Evolutionary conservation across 2,329 filamentous ascomycete species (phyloP), one percentile per base, ranked within the genome.

Genomic region (Amesomyces nigricolor): DNA sequence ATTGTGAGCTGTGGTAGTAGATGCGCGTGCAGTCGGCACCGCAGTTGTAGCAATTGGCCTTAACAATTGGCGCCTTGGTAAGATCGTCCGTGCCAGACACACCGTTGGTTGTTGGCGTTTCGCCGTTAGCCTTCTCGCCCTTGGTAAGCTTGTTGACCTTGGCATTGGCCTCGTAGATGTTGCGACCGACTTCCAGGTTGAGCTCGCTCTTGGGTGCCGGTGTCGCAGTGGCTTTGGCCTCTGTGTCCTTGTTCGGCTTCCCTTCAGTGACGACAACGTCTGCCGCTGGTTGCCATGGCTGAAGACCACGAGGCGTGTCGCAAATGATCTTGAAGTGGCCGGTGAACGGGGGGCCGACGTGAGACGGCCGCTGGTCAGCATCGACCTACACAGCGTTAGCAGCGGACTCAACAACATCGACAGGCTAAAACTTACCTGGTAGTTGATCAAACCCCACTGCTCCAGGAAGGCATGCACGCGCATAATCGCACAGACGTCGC

Each of bases 401-500:
- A 29, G 17, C 26, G 17, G 3, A 6, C 19, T 30, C 5, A 10
- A 39, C 37, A 10, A 45, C 16, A 48, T 42, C 39, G 30, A 2
- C n/a, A 40, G 10, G 5, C n/a, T n/a, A 30, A 9, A n/a, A 11
- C 71, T 61, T 78, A 96, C 92, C 79, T 99, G 94, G 69, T 99
- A 99, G 73, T 99, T 99, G 71, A 99, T 96, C 66, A 99, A 77
- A 7, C 94, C 94, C 94, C 94, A 99, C 70, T 97, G 92, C 74
- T 99, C 94, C 37, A 99, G 79, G 74, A 99, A 99, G 14, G 91
- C 88, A 72, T 99, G 94, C 16, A 99, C 92, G 62, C 94, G 87
- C 94, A 99, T 99, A 65, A 99, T 99, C 39, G 94, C 92, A 74
- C 94, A 99, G 32, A 99, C 94, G 72, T 99, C 94, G 62, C 94